These are phyloP conservation scores for Hericium coralloides DNA, from an alignment of 768 basidiomycete genomes.

Conservation along the genomic window DNA sequence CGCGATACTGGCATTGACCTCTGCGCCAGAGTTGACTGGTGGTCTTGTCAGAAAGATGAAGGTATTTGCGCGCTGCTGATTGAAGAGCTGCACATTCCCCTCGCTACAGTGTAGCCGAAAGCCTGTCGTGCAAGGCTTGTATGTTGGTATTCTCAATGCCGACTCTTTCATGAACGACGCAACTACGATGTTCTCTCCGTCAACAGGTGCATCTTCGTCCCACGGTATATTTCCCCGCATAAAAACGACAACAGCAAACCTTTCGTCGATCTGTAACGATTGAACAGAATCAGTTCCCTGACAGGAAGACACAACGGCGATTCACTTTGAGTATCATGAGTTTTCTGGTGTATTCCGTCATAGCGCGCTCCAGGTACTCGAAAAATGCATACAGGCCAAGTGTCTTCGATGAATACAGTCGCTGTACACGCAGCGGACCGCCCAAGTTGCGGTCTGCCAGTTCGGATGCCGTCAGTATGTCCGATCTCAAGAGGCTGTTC, in stretches of 20 bases:
- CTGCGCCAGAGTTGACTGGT: constrained; percentile 33
- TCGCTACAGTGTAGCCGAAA: constrained; percentile 51
- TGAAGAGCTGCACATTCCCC: constrained; percentile 48
- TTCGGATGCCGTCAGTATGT: constrained; percentile 43
- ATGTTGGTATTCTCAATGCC: not conserved
- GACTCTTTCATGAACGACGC: constrained; percentile 5
- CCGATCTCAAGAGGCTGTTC: constrained; percentile 56
- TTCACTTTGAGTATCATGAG: constrained; percentile 48
- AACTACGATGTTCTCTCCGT: constrained; percentile 1
- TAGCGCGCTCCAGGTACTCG: constrained; percentile 47
- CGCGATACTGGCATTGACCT: constrained; percentile 51
- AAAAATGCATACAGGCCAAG: constrained; percentile 52
- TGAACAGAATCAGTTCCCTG: not conserved
- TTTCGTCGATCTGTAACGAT: constrained; percentile 41
- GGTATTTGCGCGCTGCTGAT: constrained; percentile 41
- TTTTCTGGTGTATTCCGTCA: constrained; percentile 49
- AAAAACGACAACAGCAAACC: constrained; percentile 56
- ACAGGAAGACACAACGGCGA: not conserved
- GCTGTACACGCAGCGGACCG: constrained; percentile 47
- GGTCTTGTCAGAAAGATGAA: constrained; percentile 50
- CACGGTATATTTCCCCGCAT: constrained; percentile 50
- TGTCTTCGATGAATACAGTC: constrained; percentile 46
- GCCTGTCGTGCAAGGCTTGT: not conserved
- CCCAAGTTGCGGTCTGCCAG: constrained; percentile 42
- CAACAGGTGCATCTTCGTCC: constrained; percentile 17